Conservation (phyloP, 2,329 filamentous ascomycete genomes). For the Pyrenophora graminea region DNA sequence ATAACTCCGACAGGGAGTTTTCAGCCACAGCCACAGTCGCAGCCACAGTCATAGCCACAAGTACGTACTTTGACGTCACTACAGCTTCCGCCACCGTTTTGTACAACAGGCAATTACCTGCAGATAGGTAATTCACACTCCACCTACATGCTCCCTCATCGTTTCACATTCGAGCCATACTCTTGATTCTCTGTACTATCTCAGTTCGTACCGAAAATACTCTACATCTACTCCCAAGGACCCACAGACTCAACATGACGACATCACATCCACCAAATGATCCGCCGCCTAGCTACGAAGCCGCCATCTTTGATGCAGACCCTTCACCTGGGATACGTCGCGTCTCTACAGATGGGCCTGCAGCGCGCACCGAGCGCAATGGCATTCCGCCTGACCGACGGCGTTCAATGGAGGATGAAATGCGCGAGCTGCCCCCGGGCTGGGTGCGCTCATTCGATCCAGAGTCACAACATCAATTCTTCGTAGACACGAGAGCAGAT, state of each 20-base stretch:
- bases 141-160: not conserved
- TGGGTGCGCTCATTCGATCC: conserved; percentile 64
- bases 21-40: conserved; percentile 2
- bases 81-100: not conserved
- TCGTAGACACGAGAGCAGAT: conserved; percentile 60
- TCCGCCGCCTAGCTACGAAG: conserved; percentile 42
- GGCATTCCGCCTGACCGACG: conserved; percentile 58
- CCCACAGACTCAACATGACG: conserved; percentile 21
- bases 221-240: not conserved
- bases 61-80: conserved; percentile 8
- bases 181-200: not conserved
- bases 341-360: conserved; percentile 39
- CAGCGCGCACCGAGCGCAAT: conserved; percentile 49
- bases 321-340: conserved; percentile 29
- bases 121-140: not conserved
- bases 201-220: not conserved
- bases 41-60: not conserved
- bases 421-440: conserved; percentile 57
- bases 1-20: not conserved
- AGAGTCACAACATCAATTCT: conserved; percentile 62
- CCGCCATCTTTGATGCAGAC: conserved; percentile 32
- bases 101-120: not conserved
- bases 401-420: conserved; percentile 66
- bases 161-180: not conserved
- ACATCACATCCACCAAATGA: conserved; percentile 30